Base-by-base conservation (phyloP, 2,329 filamentous ascomycete genomes). In the Hypomyces perniciosus region DNA sequence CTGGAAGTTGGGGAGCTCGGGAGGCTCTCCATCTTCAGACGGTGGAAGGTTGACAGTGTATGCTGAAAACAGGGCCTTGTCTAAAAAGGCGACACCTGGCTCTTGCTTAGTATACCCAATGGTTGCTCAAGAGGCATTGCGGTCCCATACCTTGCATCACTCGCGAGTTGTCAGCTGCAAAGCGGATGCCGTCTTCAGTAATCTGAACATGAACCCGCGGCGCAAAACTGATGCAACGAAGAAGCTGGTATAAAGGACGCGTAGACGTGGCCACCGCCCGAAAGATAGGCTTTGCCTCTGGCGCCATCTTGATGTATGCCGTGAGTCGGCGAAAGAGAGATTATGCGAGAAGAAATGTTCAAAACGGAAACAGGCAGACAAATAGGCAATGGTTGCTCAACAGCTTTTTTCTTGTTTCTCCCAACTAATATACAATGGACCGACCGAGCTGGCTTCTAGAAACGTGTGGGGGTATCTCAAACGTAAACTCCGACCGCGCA, bases 401-500 rank as follows among this genome's bases (percentile, higher is more conserved):
- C 51, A 58, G 61, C 56, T 56, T 56, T 62, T 65, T 57, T 65
- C 54, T 65, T 64, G 56, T 61, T 56, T 62, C 56, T 59, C 63
- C 60, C 62, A 63, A 65, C 65, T 71, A 71, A 58, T 66, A 56
- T 70, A 69, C 66, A 69, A 55, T 56, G 59, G 57, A 59, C 54
- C 59, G 59, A 56, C 58, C 59, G 57, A 47, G 51, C 54, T 59
- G 58, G 60, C 48, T 60, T 59, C 56, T 54, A 56, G 47, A 59
- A 64, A 67, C 66, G 54, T 57, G 53, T 57, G 53, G 62, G 69
- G 73, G 72, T 75, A 73, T 81, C 68, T 77, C 82, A 99, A 70
- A 99, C 90, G 84, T 99, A 97, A 66, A 99, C 93, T 68, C 93
- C 93, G 68, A 93, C 93, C 54, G 91, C 93, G 73, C 93, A 99